Evolutionary conservation across 129 eudicot species (phyloP).

Genomic region (Flaveria sonorensis): DNA sequence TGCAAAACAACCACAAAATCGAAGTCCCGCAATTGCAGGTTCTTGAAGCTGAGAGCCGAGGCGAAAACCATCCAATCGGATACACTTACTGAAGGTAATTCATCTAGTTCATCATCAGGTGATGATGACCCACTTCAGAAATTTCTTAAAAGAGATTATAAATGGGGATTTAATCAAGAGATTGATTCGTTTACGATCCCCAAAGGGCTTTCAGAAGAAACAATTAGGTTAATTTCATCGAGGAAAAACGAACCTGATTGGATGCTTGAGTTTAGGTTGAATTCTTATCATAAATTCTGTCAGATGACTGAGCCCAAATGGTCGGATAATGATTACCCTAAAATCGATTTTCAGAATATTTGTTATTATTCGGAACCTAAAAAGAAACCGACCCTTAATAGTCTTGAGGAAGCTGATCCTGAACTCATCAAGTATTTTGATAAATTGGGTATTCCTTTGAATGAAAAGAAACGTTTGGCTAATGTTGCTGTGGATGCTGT

Average conservation of each 20-base stretch:
- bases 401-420: constrained; percentile 95
- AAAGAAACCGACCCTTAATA: constrained; percentile 82
- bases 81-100: constrained; percentile 50
- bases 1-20: constrained; percentile 25
- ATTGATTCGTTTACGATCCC: constrained; percentile 89
- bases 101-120: constrained; percentile 27
- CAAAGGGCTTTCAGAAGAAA: constrained; percentile 86
- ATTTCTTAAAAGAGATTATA: constrained; percentile 80
- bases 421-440: constrained; percentile 88
- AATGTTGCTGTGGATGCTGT: constrained; percentile 98
- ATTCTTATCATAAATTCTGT: constrained; percentile 60
- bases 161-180: constrained; percentile 86
- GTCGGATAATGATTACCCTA: constrained; percentile 87
- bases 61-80: constrained; percentile 46
- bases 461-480: constrained; percentile 74
- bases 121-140: constrained; percentile 79
- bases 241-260: constrained; percentile 90
- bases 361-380: constrained; percentile 93
- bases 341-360: constrained; percentile 66
- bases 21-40: constrained; percentile 40
- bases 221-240: constrained; percentile 70
- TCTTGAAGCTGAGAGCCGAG: constrained; percentile 63
- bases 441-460: constrained; percentile 68
- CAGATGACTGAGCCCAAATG: constrained; percentile 81
- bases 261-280: constrained; percentile 97